Evolutionary conservation across 1,284 basidiomycete genomes (phyloP).

Genomic region (Ganoderma multipileum): DNA sequence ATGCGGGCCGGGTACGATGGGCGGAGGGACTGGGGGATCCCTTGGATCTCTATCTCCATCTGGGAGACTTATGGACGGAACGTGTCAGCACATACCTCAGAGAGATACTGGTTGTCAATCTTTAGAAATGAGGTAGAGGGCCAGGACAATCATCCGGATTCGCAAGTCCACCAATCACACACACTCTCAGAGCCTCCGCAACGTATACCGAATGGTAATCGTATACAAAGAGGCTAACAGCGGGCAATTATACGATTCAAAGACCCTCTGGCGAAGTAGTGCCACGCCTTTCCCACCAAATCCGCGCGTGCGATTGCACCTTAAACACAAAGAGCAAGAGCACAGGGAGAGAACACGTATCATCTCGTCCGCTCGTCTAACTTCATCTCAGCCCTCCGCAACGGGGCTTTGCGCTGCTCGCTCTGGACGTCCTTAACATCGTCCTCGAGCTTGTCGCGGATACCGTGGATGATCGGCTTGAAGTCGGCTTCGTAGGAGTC

Average conservation of each 20-base stretch:
- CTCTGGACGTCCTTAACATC: slow-evolving; percentile 61
- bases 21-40: no score
- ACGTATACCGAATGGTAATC: neutral
- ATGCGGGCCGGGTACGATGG: slow-evolving; percentile 78
- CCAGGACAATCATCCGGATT: neutral
- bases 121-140: no score
- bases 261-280: neutral
- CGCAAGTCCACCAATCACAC: neutral
- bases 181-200: neutral
- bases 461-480: slow-evolving; percentile 71
- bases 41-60: slow-evolving; percentile 99
- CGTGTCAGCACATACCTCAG: no score
- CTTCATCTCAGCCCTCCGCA: slow-evolving; percentile 93
- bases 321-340: slow-evolving; percentile 30
- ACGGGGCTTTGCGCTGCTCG: slow-evolving; percentile 85
- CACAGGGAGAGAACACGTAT: slow-evolving; percentile 46
- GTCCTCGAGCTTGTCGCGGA: no score
- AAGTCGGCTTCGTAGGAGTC: slow-evolving; percentile 87
- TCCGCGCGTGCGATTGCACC: neutral
- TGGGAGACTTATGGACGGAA: slow-evolving; percentile 83
- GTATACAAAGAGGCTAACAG: neutral
- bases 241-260: neutral
- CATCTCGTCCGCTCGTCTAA: slow-evolving; percentile 98
- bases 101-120: no score
- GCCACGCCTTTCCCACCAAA: neutral